Base-by-base conservation (phyloP, 1,284 basidiomycete genomes). In the Coriolopsis trogii region DNA sequence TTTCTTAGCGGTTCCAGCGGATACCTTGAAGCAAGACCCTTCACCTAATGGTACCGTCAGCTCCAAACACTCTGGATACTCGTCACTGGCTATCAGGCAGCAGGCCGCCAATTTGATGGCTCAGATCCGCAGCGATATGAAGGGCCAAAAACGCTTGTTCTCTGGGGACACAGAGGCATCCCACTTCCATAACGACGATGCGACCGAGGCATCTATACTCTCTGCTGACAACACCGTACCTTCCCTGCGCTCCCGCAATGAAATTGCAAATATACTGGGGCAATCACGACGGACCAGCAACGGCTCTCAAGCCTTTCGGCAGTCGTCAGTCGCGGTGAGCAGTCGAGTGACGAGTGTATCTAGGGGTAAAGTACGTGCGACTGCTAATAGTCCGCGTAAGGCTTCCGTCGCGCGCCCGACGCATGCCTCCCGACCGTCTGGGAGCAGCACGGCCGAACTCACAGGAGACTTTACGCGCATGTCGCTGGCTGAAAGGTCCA, bases 91-190 rank as follows among this genome's bases (percentile, higher is more conserved):
- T 10, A 89, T 90, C 64, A 79, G 91, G 31, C 76, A 83, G 59
- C 84, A 90, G 59, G 92, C 89, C 4, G 88, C 82, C 10, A 82
- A 79, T 31, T 71, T 94, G 40, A 92, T 95, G 88, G 87, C 86
- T 15, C 88, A 91, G 57, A 91, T 93, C 56, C 87, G 88, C 68
- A 77, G 75, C 49, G 87, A 90, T 59, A 81, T 90, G 76, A 84
- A 81, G 61, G 78, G 81, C 8, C 77, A 80, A 36, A 89, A 87
- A 65, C 83, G 87, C 16, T 59, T 87, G 2, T 85, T 87, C 61
- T 88, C 87, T 2, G 79, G 76, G 2, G 83, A 84, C 20, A 84
- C 81, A 0, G 84, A 85, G 20, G 56, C 73, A 26, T 80, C 80
- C 23, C 76, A 76, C 7, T 12, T 53, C 25, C 54, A 48, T 12